phyloP scores from a whole-genome alignment of 805 yeast species.

The Peterozyma toletana region DNA sequence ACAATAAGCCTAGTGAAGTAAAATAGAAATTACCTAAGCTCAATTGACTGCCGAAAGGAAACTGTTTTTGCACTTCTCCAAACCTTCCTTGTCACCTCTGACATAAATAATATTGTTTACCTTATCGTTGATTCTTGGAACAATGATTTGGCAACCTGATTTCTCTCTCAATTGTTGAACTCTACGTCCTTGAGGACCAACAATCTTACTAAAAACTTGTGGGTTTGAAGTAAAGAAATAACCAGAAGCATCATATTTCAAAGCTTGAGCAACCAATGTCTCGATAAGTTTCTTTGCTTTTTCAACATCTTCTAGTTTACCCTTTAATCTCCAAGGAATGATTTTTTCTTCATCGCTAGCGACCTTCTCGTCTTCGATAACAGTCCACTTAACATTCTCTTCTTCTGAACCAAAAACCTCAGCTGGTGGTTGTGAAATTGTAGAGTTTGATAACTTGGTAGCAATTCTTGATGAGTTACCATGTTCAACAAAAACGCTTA shows the following conservation, averaged over 20 bases:
- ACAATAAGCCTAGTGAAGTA: too few species aligned
- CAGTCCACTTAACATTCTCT: conserved; percentile 39
- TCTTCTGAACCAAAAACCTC: conserved; percentile 34
- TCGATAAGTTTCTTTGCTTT: conserved; percentile 47
- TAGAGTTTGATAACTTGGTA: conserved; percentile 34
- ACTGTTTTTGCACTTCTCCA: conserved; percentile 39
- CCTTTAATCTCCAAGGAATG: conserved; percentile 67
- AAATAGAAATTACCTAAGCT: not conserved
- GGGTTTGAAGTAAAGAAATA: conserved; percentile 56
- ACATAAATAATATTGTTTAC: conserved; percentile 47
- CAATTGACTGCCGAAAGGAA: conserved; percentile 5
- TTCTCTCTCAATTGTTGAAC: conserved; percentile 53
- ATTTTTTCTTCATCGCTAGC: conserved; percentile 18
- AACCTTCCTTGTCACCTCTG: conserved; percentile 51
- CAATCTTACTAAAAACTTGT: conserved; percentile 47
- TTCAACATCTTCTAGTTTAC: conserved; percentile 38
- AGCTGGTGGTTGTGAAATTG: conserved; percentile 39
- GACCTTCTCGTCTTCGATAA: conserved; percentile 25
- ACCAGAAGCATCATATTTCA: conserved; percentile 41
- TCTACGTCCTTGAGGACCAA: conserved; percentile 73
- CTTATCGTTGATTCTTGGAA: conserved; percentile 54
- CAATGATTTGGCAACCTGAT: conserved; percentile 50
- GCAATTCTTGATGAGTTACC: conserved; percentile 47
- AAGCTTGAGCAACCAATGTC: conserved; percentile 38
- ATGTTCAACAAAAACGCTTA: conserved; percentile 51